Conservation (phyloP, 345 rosid genomes). For the Eucalyptus shirleyi region DNA sequence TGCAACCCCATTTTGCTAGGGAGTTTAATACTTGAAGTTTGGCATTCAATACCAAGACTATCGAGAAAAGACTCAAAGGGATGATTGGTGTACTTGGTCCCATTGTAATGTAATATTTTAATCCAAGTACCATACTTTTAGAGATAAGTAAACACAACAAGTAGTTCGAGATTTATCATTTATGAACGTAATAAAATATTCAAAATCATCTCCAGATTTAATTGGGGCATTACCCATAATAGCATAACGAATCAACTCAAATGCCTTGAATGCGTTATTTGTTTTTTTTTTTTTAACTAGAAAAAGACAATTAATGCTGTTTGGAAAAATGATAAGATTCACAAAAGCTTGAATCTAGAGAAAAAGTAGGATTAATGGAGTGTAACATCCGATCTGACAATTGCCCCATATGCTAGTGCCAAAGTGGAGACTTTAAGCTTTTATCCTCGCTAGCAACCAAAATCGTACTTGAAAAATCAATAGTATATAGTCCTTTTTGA, state of each 20-base stretch:
- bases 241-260: neutral
- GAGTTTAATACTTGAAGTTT: neutral
- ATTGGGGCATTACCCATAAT: neutral
- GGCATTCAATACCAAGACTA: neutral
- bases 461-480: neutral
- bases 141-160: neutral
- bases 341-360: neutral
- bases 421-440: neutral
- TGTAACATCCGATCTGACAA: neutral
- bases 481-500: neutral
- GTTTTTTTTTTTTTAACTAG: neutral
- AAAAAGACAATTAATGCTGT: neutral
- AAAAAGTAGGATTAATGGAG: neutral
- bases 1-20: neutral
- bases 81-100: neutral
- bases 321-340: neutral
- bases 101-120: neutral
- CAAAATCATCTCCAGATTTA: neutral
- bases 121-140: no score
- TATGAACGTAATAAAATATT: neutral
- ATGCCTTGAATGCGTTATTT: neutral
- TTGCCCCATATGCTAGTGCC: neutral
- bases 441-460: neutral
- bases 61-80: neutral
- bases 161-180: neutral